Percentiles rank a stretch among this genome's conserved stretches.
phyloP scores from a whole-genome alignment of 148 eudicot species.

The Camellia granthamiana region DNA sequence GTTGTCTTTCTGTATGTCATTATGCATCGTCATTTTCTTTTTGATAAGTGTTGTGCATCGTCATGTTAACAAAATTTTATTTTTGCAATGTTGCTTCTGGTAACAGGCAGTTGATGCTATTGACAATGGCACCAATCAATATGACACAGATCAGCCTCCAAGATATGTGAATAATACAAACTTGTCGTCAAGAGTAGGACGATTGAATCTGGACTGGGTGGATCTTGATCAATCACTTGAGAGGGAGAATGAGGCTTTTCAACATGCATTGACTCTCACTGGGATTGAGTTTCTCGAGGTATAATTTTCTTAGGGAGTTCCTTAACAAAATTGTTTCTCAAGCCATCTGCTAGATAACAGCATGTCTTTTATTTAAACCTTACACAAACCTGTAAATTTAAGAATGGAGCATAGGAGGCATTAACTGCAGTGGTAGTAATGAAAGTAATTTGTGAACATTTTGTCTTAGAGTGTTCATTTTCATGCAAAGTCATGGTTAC shows the following conservation, averaged over 20 bases:
- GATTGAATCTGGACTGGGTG: conserved; percentile 55
- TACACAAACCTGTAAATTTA: background rate
- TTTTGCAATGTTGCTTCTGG: conserved; percentile 12
- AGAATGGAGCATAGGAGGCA: background rate
- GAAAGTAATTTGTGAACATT: background rate
- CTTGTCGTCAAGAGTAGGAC: conserved; percentile 54
- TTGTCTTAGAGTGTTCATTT: conserved; percentile 42
- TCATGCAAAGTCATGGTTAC: conserved; percentile 62
- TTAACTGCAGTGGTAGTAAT: background rate
- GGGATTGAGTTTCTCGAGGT: conserved; percentile 63
- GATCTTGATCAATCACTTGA: conserved; percentile 58
- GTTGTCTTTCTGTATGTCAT: background rate
- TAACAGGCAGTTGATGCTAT: conserved; percentile 63
- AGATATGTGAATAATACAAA: conserved; percentile 49
- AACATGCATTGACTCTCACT: conserved; percentile 42
- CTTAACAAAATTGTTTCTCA: background rate
- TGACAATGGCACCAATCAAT: conserved; percentile 55
- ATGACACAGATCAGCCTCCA: conserved; percentile 38
- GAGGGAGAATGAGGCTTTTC: conserved; percentile 54
- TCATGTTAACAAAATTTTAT: background rate
- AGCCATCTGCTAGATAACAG: background rate
- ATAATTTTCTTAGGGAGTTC: conserved; percentile 15
- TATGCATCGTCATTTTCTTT: background rate
- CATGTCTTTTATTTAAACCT: background rate
- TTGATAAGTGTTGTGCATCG: background rate